Conservation (phyloP, 2,329 filamentous ascomycete genomes). For the Dactylellina leptospora region DNA sequence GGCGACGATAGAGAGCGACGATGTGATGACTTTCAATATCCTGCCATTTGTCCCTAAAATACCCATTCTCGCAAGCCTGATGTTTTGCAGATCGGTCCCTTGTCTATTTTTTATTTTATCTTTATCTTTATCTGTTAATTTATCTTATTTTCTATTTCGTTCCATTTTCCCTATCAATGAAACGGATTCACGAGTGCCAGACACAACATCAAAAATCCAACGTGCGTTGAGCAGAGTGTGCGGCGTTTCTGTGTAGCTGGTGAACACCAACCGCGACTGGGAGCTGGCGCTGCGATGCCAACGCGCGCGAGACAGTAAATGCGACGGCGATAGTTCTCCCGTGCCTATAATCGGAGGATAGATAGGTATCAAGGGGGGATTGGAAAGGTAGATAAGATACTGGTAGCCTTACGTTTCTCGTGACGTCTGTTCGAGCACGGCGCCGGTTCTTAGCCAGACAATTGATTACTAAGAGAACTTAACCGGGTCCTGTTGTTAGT, state of each 20-base stretch:
- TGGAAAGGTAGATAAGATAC: no score
- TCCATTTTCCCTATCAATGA: not conserved
- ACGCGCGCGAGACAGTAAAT: not conserved
- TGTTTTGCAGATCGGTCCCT: not conserved
- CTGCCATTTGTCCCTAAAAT: not conserved
- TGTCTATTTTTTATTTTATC: not conserved
- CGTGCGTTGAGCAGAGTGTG: no score
- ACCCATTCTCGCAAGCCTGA: slow-evolving; percentile 6
- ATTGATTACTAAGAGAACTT: slow-evolving; percentile 24
- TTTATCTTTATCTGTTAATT: not conserved
- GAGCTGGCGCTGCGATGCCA: not conserved
- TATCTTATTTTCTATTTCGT: not conserved
- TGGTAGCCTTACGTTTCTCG: not conserved
- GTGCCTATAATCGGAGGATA: not conserved
- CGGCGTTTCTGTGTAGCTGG: not conserved
- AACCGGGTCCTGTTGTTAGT: not conserved
- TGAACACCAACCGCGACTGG: not conserved
- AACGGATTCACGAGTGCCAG: not conserved
- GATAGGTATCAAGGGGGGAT: no score
- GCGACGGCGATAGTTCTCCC: not conserved
- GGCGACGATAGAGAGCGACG: slow-evolving; percentile 15
- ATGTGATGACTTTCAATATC: slow-evolving; percentile 31
- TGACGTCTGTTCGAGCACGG: not conserved
- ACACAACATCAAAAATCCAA: no score
- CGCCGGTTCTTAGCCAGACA: not conserved